Base-by-base conservation (phyloP, 768 basidiomycete species). In the Auriculariales sp. region DNA sequence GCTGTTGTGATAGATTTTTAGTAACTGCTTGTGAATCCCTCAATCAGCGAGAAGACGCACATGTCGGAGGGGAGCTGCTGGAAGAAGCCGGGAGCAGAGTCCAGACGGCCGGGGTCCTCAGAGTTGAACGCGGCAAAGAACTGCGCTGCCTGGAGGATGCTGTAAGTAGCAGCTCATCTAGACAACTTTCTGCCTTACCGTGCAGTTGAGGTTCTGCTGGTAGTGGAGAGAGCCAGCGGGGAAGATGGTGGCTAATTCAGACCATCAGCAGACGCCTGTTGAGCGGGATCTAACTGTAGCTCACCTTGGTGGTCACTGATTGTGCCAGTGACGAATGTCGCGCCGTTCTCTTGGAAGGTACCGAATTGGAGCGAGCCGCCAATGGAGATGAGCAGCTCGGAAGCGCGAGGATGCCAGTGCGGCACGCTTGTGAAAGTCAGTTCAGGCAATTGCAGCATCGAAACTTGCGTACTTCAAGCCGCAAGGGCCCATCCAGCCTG, bases 121-220 rank as follows among this genome's bases (percentile, higher is more conserved):
- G 55, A 44, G 53, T 60, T 61, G 48, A 64, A 56, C 2, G 56
- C 61, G 5, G 60, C 58, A 24, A 62, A 58, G 49, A 64, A 64
- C 28, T 50, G 53, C 36, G 58, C 53, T 9, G 59, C 59, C 32
- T 60, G 53, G 7, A 22, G 12, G 7, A 14, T 14, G n/a, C n/a
- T n/a, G n/a, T n/a, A n/a, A n/a, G n/a, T n/a, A n/a, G n/a, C n/a
- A n/a, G n/a, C n/a, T n/a, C n/a, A n/a, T n/a, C n/a, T n/a, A n/a
- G n/a, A n/a, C n/a, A n/a, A n/a, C n/a, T n/a, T n/a, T n/a, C n/a
- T n/a, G n/a, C n/a, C 36, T 14, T 17, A 39, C 36, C 9, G 15
- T 57, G 49, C 61, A 63, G 12, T 52, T 54, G 35, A 56, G 52
- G 49, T 63, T 63, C 34, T 54, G 51, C 53, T 62, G 57, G 54